Base-by-base conservation (phyloP, 768 basidiomycete species). In the Phanerochaete sordida region DNA sequence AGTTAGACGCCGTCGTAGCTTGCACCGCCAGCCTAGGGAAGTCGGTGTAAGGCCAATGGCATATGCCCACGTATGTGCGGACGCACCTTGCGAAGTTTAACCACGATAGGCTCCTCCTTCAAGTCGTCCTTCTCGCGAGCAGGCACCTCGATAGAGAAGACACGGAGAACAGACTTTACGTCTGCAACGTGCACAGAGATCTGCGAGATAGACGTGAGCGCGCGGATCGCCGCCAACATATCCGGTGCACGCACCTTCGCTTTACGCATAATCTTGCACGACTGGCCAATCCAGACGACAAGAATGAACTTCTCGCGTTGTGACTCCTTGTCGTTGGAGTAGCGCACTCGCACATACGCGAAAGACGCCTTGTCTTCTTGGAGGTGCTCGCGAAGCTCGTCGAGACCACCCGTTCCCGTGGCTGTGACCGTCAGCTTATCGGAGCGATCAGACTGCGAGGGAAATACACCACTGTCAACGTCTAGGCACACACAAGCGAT, bases 151-250 rank as follows among this genome's bases (percentile, higher is more conserved):
- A 97, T 88, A 54, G 92, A 92, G 76, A 81, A 95, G 60, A 77
- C 83, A 62, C 85, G 82, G 66, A 98, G 74, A 58, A 88, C 86
- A 49, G 76, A 70, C 77, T 97, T 96, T 74, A 97, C 93, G 75
- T 93, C 88, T 64, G 90, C 90, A 26, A 86, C 69, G 69, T 98
- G 95, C 3, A 98, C 94, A 60, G 95, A 96, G 69, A 96, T 90
- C 93, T 95, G 66, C 39, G 44, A 2, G 37, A 24, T 21, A 31
- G 28, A 46, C 27, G 28, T 56, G 21, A 46, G 5, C 30, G 24
- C 43, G n/a, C 30, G 26, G 19, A 46, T 16, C 16, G 27, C 13
- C 44, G 31, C 26, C 43, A 43, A 12, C 11, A 43, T 19, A 4
- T 43, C 39, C 4, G 19, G 7, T 37, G 39, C 37, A 48, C 81